phyloP scores from a whole-genome alignment of 306 rosid species.

The Benincasa hispida region DNA sequence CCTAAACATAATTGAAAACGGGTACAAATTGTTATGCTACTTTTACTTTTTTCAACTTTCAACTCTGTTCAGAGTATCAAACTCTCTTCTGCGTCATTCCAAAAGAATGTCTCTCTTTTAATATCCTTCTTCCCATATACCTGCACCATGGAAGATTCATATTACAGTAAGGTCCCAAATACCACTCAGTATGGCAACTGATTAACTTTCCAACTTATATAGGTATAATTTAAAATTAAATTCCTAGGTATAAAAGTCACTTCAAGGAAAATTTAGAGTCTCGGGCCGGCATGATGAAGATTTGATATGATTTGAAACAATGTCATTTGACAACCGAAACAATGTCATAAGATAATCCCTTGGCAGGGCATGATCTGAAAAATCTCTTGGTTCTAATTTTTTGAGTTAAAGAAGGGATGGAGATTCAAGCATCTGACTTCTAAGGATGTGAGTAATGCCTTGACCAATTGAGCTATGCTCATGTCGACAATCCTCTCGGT shows the following conservation, averaged over 20 bases:
- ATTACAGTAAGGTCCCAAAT: background rate
- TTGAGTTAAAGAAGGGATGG: no score
- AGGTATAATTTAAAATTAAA: background rate
- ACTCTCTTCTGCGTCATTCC: background rate
- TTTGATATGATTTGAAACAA: no score
- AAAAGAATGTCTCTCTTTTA: slow-evolving; percentile 10
- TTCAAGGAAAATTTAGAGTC: no score
- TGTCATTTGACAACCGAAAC: no score
- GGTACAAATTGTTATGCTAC: background rate
- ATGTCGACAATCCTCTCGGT: no score
- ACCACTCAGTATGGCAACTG: background rate
- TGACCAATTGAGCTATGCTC: no score
- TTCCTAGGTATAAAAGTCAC: no score
- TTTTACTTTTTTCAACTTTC: background rate
- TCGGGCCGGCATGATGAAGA: no score
- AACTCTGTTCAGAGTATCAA: background rate
- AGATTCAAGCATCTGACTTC: no score
- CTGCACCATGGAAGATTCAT: slow-evolving; percentile 15
- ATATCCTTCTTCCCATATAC: slow-evolving; percentile 56
- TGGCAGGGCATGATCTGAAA: no score
- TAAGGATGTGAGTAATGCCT: no score
- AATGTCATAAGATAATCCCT: background rate
- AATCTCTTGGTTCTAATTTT: no score
- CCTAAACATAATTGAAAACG: background rate
- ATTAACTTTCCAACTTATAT: background rate